Percentiles rank a stretch among this genome's conserved stretches.
Evolutionary conservation across 2,329 filamentous ascomycete species (phyloP).

Genomic region (Didymellaceae sp.): DNA sequence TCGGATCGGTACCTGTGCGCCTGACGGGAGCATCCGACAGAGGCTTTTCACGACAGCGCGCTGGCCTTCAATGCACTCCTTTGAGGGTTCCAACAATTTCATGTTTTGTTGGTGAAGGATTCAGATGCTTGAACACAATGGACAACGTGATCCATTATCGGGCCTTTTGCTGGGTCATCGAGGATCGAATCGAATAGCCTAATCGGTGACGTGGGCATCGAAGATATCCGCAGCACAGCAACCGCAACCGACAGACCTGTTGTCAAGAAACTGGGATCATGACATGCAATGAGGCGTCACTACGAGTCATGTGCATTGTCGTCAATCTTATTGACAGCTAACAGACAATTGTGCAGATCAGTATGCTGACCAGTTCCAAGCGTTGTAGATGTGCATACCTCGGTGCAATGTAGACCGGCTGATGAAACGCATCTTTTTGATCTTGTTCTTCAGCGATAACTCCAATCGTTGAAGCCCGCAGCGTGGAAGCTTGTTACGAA

Average conservation of each 20-base stretch:
- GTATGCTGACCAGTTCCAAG: slow-evolving; percentile 5
- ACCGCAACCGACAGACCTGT: not conserved
- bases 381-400: not conserved
- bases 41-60: not conserved
- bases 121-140: not conserved
- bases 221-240: not conserved
- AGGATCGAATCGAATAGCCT: slow-evolving; percentile 9
- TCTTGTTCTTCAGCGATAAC: not conserved
- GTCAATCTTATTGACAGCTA: not conserved
- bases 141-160: slow-evolving; percentile 4
- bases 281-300: not conserved
- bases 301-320: slow-evolving; percentile 7
- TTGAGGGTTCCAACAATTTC: not conserved
- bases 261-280: not conserved
- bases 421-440: not conserved
- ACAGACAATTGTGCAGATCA: not conserved
- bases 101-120: slow-evolving; percentile 5
- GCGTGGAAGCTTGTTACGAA: no score
- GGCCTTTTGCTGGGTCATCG: slow-evolving; percentile 3
- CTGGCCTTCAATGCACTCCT: not conserved
- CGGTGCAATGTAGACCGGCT: not conserved
- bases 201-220: slow-evolving; percentile 3
- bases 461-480: no score
- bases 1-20: slow-evolving; percentile 2
- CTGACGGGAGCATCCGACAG: slow-evolving; percentile 14